Evolutionary conservation across 805 yeast species (phyloP).

Genomic region (Yarrowia sp.): DNA sequence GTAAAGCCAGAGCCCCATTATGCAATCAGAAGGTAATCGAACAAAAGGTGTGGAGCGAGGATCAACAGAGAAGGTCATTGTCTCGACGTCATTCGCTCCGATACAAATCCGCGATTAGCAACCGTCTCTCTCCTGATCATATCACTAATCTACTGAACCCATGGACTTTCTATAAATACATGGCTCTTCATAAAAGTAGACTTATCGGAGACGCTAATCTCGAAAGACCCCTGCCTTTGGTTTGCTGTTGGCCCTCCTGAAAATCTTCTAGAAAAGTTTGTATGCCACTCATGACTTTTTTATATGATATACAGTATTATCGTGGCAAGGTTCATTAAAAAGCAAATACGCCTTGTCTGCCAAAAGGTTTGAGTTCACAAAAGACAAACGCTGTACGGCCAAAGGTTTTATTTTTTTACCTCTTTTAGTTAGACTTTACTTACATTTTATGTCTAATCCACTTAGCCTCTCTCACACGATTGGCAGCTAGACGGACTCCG

Average conservation of each 20-base stretch:
- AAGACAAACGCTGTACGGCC: neutral
- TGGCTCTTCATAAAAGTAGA: neutral
- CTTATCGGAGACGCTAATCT: neutral
- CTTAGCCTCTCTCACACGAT: neutral
- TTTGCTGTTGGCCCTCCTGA: slow-evolving; percentile 1
- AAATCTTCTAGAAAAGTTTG: neutral
- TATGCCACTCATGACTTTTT: neutral
- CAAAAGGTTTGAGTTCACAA: neutral
- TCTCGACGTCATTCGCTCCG: no score
- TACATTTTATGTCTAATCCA: neutral
- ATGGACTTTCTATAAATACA: no score
- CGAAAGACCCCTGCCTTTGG: neutral
- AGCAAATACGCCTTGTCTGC: neutral
- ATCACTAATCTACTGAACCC: no score
- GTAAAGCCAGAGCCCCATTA: neutral
- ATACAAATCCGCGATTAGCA: no score
- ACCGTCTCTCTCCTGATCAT: no score
- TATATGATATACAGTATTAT: neutral
- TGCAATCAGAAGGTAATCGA: neutral
- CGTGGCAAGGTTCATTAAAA: neutral
- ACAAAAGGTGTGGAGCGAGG: neutral
- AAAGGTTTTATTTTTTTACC: neutral
- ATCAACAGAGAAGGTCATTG: neutral
- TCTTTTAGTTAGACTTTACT: slow-evolving; percentile 3
- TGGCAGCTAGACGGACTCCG: neutral